These are phyloP conservation scores for Boechera divaricarpa DNA, from an alignment of 345 rosid genomes.

Conservation along the genomic window DNA sequence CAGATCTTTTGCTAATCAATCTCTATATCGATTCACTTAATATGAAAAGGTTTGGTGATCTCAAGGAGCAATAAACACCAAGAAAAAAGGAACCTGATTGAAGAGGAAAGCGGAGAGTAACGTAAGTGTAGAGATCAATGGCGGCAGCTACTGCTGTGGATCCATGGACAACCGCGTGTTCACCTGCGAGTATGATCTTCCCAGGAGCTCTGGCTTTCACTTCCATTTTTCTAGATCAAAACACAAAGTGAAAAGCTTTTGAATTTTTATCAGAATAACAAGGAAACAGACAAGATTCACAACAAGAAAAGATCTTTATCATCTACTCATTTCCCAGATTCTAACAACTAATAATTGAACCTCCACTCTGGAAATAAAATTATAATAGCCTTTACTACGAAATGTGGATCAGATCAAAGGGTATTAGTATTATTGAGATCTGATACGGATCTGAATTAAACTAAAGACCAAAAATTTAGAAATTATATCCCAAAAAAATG, in stretches of 20 bases:
- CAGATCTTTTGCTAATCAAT: slow-evolving; percentile 1
- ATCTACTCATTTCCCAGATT: background rate
- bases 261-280: background rate
- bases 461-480: background rate
- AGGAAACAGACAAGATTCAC: background rate
- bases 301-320: background rate
- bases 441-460: slow-evolving; percentile 26
- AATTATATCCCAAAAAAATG: slow-evolving; percentile 2
- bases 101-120: slow-evolving; percentile 62
- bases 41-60: slow-evolving; percentile 9
- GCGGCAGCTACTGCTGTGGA: slow-evolving; percentile 90
- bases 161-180: slow-evolving; percentile 98
- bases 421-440: slow-evolving; percentile 21
- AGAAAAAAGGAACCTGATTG: slow-evolving; percentile 51
- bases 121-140: slow-evolving; percentile 77
- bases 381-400: background rate
- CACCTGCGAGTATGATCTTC: slow-evolving; percentile 92
- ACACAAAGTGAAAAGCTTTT: background rate
- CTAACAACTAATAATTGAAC: background rate
- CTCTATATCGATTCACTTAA: background rate
- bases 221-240: slow-evolving; percentile 61
- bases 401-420: slow-evolving; percentile 29
- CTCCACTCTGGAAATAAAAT: background rate
- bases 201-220: slow-evolving; percentile 95
- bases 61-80: slow-evolving; percentile 2